phyloP scores from a whole-genome alignment of 1,139 yeast species.

The Pichia sp. region DNA sequence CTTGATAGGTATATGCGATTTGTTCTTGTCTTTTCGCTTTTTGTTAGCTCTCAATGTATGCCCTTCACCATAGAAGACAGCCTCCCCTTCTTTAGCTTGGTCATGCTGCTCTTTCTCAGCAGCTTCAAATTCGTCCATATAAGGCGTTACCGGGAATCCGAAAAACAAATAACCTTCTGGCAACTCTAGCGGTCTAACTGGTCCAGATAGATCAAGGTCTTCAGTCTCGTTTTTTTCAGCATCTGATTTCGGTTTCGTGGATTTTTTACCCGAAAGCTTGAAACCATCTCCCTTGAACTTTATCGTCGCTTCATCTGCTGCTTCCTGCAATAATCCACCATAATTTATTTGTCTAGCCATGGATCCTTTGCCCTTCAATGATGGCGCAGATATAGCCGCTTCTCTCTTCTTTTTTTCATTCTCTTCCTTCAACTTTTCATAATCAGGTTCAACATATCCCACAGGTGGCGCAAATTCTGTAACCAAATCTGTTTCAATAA shows the following conservation, averaged over 20 bases:
- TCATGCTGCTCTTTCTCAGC: conserved; percentile 35
- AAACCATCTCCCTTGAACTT: conserved; percentile 64
- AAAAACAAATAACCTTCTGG: conserved; percentile 88
- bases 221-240: conserved; percentile 36
- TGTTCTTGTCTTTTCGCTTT: conserved; percentile 63
- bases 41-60: conserved; percentile 68
- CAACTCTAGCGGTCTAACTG: conserved; percentile 66
- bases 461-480: conserved; percentile 99
- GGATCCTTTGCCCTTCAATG: conserved; percentile 45
- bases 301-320: conserved; percentile 25
- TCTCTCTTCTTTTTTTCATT: conserved; percentile 26
- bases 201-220: conserved; percentile 45
- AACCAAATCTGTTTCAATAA: conserved; percentile 92
- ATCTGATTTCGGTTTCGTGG: conserved; percentile 15
- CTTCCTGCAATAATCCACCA: conserved; percentile 50
- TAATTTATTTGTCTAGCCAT: conserved; percentile 80
- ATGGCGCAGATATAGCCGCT: conserved; percentile 29
- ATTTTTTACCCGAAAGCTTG: conserved; percentile 63
- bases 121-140: conserved; percentile 45
- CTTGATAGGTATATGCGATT: conserved; percentile 36
- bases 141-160: conserved; percentile 86
- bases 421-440: conserved; percentile 29
- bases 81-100: conserved; percentile 13
- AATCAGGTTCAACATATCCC: conserved; percentile 76
- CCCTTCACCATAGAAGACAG: conserved; percentile 57